Conservation (phyloP, 257 asterid genomes). For the Perilla frutescens region DNA sequence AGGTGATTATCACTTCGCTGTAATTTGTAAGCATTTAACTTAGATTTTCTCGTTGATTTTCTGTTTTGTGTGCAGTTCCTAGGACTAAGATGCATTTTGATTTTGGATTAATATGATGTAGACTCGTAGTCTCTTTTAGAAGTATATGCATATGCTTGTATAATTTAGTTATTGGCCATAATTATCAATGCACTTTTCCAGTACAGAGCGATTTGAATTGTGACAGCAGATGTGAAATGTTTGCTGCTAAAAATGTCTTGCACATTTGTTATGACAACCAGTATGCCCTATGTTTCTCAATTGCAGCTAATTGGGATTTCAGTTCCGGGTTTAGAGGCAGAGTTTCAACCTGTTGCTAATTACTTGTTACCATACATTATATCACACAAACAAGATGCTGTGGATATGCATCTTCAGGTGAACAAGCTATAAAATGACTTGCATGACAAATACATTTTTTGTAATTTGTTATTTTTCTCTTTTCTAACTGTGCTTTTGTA, state of each 20-base stretch:
- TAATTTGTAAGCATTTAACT: conserved; percentile 7
- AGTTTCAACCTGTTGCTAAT: conserved; percentile 85
- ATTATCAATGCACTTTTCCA: conserved; percentile 20
- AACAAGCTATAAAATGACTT: conserved; percentile 33
- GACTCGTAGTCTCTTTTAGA: conserved; percentile 6
- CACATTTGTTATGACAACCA: conserved; percentile 18
- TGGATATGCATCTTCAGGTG: conserved; percentile 94
- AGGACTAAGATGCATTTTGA: not conserved
- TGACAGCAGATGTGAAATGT: conserved; percentile 20
- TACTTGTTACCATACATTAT: conserved; percentile 79
- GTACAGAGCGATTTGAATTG: conserved; percentile 16
- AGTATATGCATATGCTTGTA: conserved; percentile 21
- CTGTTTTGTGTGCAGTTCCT: conserved; percentile 2
- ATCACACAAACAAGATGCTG: conserved; percentile 79
- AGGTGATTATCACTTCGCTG: conserved; percentile 28
- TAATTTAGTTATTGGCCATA: conserved; percentile 17
- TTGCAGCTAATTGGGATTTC: conserved; percentile 89
- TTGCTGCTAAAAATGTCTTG: conserved; percentile 29
- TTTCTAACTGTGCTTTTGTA: conserved; percentile 56
- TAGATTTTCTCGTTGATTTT: conserved; percentile 26
- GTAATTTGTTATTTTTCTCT: conserved; percentile 29
- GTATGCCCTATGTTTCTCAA: conserved; percentile 32
- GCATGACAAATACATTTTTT: conserved; percentile 15
- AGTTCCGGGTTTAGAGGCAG: conserved; percentile 87
- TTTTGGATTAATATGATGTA: conserved; percentile 11